Evolutionary conservation across 495 filamentous ascomycete species (phyloP).

Genomic region (Aspergillus haitiensis): DNA sequence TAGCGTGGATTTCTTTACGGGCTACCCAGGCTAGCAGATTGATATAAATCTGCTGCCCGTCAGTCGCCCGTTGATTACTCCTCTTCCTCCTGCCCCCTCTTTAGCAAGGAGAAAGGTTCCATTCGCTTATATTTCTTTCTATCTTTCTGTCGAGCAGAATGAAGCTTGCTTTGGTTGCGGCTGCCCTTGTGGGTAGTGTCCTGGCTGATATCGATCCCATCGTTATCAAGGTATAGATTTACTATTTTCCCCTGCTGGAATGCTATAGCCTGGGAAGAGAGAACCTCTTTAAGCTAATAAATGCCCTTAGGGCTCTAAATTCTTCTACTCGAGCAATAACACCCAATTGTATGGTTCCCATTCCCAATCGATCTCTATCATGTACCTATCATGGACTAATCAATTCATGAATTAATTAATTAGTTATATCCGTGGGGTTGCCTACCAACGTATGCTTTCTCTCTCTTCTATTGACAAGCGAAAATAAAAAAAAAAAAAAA

Average conservation of each 20-base stretch:
- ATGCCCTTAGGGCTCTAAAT: conserved; percentile 61
- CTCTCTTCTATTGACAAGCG: conserved; percentile 9
- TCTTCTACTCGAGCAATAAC: conserved; percentile 74
- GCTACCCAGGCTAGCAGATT: background rate
- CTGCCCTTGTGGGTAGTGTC: conserved; percentile 53
- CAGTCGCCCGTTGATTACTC: background rate
- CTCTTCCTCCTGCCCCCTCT: conserved; percentile 7
- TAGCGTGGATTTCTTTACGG: background rate
- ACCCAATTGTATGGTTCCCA: conserved; percentile 69
- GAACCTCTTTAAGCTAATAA: too few species aligned
- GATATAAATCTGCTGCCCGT: conserved; percentile 6
- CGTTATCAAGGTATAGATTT: conserved; percentile 58
- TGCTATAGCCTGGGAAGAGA: conserved; percentile 15
- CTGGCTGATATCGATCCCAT: conserved; percentile 65
- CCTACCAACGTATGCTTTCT: conserved; percentile 67
- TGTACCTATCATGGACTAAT: conserved; percentile 19
- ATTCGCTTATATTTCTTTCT: too few species aligned
- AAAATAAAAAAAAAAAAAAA: conserved; percentile 19
- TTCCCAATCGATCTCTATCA: too few species aligned
- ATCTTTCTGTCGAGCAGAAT: conserved; percentile 24
- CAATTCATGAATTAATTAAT: background rate
- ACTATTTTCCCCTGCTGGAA: conserved; percentile 3
- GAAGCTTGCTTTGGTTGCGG: conserved; percentile 45
- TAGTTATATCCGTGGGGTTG: conserved; percentile 80
- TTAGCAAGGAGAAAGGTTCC: background rate